Evolutionary conservation across 2,329 filamentous ascomycete genomes (phyloP), one percentile per base, ranked within the genome.

Genomic region (Alternaria longipes): DNA sequence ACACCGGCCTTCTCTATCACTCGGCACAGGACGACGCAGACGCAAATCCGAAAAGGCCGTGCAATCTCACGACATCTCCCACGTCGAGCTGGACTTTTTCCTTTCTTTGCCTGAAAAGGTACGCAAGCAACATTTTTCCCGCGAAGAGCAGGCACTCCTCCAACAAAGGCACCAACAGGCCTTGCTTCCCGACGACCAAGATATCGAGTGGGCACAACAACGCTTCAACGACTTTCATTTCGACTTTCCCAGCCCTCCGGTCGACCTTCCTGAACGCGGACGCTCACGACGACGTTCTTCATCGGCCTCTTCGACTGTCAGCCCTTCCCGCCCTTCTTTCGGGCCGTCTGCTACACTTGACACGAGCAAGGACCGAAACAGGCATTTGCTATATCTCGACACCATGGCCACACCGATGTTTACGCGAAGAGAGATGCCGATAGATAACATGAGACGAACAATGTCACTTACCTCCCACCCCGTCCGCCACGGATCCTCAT

Each of bases 91-190:
- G 56, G 83, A 86, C 64, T 92, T 91, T 82, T 93, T 89, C 75
- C 82, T 89, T 54, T 87, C 84, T 22, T 82, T 93, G 42, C 91
- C 92, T 20, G 87, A 91, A 64, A 93, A 92, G 78, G 85, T 93
- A 65, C 89, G 88, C 73, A 86, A 87, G 66, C 87, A 86, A 66
- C 87, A 91, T 63, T 90, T 93, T 75, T 89, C 89, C 24, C 84
- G 82, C 50, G 90, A 93, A 77, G 91, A 95, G 79, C 90, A 90
- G 68, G 80, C 86, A 44, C 78, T 88, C 59, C 82, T 90, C 57
- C 85, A 85, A 41, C 62, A 47, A 64, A 61, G 66, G 67, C 66
- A 69, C 62, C 59, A 69, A 44, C 68, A 68, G 54, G 61, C 63
- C 41, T 47, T 56, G 62, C 59, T 65, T 58, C 54, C 60, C 36